phyloP scores from a whole-genome alignment of 2,329 filamentous ascomycete species.

The Aspergillus clavatus region DNA sequence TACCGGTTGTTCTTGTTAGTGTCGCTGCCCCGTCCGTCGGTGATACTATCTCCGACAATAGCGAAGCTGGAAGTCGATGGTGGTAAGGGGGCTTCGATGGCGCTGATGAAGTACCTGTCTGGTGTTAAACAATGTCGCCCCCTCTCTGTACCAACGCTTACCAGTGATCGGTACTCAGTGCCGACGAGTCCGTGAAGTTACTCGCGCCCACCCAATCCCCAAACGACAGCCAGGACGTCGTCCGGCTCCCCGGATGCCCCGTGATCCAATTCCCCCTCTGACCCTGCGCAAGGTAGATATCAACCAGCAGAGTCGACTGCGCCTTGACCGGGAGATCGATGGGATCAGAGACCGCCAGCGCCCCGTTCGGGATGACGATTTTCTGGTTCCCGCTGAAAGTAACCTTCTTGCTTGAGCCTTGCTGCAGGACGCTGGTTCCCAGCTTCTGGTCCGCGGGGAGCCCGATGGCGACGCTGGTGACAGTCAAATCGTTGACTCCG shows the following conservation, averaged over 20 bases:
- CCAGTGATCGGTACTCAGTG: constrained; percentile 42
- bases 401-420: constrained; percentile 48
- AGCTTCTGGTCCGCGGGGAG: constrained; percentile 44
- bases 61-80: constrained; percentile 43
- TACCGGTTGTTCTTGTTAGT: constrained; percentile 55
- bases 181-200: constrained; percentile 40
- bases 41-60: constrained; percentile 62
- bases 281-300: constrained; percentile 54
- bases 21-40: constrained; percentile 58
- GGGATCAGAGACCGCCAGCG: constrained; percentile 58
- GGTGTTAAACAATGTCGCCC: constrained; percentile 14
- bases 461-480: constrained; percentile 56
- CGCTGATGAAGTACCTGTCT: constrained; percentile 55
- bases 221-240: constrained; percentile 55
- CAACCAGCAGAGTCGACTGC: constrained; percentile 53
- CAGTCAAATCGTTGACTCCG: constrained; percentile 54
- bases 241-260: constrained; percentile 60
- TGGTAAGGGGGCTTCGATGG: constrained; percentile 53
- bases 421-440: constrained; percentile 50
- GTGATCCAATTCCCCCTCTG: constrained; percentile 57
- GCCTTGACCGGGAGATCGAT: constrained; percentile 51
- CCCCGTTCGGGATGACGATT: constrained; percentile 52
- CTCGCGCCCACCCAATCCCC: constrained; percentile 53
- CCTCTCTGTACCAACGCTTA: constrained; percentile 11
- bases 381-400: constrained; percentile 54